These are phyloP conservation scores for Lodderomyces beijingensis DNA, from an alignment of 1,139 yeast genomes.

Conservation along the genomic window DNA sequence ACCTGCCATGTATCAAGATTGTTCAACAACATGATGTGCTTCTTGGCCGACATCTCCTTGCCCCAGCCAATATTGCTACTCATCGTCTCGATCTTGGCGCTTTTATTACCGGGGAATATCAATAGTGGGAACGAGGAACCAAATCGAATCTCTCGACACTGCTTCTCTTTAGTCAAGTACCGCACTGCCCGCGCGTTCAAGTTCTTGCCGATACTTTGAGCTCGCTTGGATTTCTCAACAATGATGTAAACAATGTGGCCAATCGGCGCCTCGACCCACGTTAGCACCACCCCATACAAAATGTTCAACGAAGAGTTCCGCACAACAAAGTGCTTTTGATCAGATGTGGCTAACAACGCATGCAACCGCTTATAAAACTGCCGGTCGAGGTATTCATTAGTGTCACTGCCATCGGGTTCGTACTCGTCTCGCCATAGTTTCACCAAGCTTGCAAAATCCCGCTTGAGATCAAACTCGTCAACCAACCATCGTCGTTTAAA, in stretches of 20 bases:
- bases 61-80: conserved; percentile 39
- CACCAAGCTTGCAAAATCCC: conserved; percentile 51
- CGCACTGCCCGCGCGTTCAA: conserved; percentile 53
- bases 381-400: conserved; percentile 24
- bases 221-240: conserved; percentile 54
- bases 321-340: conserved; percentile 54
- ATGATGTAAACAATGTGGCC: conserved; percentile 49
- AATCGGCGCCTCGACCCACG: conserved; percentile 43
- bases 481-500: conserved; percentile 56
- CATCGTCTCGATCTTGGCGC: conserved; percentile 25
- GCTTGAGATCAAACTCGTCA: conserved; percentile 48
- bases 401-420: conserved; percentile 11
- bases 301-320: conserved; percentile 56
- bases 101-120: conserved; percentile 34
- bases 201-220: conserved; percentile 57
- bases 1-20: conserved; percentile 47
- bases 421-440: conserved; percentile 31
- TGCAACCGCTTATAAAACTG: conserved; percentile 29
- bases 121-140: conserved; percentile 55
- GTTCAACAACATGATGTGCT: conserved; percentile 35
- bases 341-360: conserved; percentile 26
- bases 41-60: conserved; percentile 16
- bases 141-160: conserved; percentile 39
- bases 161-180: conserved; percentile 43
- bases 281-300: conserved; percentile 53